Evolutionary conservation across 345 rosid genomes (phyloP).

Genomic region (Lepidium aucheri): DNA sequence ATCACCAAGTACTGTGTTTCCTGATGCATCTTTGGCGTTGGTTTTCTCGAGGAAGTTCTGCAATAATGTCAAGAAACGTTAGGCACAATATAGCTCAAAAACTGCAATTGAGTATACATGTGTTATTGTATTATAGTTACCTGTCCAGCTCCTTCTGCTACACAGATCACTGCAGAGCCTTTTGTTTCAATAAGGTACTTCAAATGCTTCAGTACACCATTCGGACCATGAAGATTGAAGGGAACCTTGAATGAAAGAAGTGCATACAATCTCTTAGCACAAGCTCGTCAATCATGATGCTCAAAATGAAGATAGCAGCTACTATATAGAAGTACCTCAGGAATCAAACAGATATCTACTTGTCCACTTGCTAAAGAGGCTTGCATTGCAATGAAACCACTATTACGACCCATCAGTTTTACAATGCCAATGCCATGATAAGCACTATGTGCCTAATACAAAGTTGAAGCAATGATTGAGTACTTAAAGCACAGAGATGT

Average conservation of each 20-base stretch:
- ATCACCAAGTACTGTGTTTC: conserved; percentile 85
- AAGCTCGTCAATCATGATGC: background rate
- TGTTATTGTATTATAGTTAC: conserved; percentile 26
- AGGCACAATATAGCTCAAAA: too few relatives aligned
- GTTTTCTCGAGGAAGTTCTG: too few relatives aligned
- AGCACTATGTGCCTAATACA: too few relatives aligned
- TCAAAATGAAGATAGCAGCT: background rate
- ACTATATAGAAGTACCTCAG: conserved; percentile 53
- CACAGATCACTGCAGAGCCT: conserved; percentile 96
- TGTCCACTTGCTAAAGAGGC: conserved; percentile 97
- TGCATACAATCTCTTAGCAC: background rate
- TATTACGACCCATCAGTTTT: conserved; percentile 97
- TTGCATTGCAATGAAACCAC: conserved; percentile 98
- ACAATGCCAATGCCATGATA: too few relatives aligned
- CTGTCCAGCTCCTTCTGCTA: conserved; percentile 99
- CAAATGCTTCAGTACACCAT: conserved; percentile 83
- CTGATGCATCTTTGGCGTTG: too few relatives aligned
- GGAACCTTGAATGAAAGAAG: conserved; percentile 48
- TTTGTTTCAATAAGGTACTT: conserved; percentile 87
- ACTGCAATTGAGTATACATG: background rate
- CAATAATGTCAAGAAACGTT: too few relatives aligned
- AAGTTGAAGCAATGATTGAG: background rate
- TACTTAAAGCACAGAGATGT: conserved; percentile 4
- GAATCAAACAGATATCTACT: conserved; percentile 93
- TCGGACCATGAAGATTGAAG: conserved; percentile 77